Conservation (phyloP, 2,329 filamentous ascomycete genomes). For the Fusarium nurragi region DNA sequence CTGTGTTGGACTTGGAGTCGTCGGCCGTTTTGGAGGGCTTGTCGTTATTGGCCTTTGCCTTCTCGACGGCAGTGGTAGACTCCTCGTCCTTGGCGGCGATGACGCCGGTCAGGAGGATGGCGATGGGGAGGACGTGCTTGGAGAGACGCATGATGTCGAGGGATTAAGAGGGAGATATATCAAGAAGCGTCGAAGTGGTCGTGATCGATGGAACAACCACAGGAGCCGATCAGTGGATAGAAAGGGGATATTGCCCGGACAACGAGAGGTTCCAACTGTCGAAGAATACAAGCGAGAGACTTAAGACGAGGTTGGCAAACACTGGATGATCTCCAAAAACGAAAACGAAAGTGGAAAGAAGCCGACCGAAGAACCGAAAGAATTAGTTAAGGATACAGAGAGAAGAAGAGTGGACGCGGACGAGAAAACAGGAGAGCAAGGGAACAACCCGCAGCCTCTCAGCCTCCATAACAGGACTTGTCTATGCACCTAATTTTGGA, state of each 20-base stretch:
- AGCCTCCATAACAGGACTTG: constrained; percentile 13
- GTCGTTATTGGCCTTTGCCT: constrained; percentile 28
- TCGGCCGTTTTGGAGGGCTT: constrained; percentile 24
- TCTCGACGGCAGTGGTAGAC: constrained; percentile 24
- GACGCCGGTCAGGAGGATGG: constrained; percentile 39
- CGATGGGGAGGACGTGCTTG: constrained; percentile 41
- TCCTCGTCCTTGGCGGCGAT: constrained; percentile 29
- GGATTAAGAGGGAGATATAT: background rate
- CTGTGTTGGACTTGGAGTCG: constrained; percentile 28
- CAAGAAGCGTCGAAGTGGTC: background rate
- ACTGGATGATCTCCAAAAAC: constrained; percentile 7
- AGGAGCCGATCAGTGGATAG: background rate
- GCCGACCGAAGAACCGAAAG: background rate
- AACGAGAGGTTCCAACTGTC: constrained; percentile 10
- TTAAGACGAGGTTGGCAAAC: constrained; percentile 13
- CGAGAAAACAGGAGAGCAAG: constrained; percentile 30
- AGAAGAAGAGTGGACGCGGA: constrained; percentile 4
- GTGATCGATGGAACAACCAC: constrained; percentile 1
- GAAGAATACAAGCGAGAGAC: constrained; percentile 25
- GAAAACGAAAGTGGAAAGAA: constrained; percentile 21
- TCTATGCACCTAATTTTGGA: constrained; percentile 25
- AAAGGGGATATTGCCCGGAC: constrained; percentile 21
- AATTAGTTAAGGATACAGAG: constrained; percentile 18
- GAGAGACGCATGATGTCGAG: constrained; percentile 41
- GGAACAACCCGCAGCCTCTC: constrained; percentile 6